Base-by-base conservation (phyloP, 148 eudicot species). In the Spergularia bocconei region DNA sequence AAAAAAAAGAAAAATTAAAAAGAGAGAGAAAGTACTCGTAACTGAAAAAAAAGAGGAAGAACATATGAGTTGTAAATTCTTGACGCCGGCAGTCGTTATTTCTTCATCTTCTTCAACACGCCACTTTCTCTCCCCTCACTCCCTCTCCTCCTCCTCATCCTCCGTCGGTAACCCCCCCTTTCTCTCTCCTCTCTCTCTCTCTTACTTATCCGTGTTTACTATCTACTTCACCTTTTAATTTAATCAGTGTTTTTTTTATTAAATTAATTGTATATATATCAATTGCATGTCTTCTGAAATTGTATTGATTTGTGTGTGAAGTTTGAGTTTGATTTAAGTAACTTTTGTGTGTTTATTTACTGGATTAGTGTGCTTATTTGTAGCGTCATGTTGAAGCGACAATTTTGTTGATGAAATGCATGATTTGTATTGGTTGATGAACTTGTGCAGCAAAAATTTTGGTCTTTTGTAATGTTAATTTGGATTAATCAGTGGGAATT, bases 1-100 rank as follows among this genome's bases (percentile, higher is more conserved):
- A n/a, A 19, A 20, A 20, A 15, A 5, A 54, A 19, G 5, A 33
- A 25, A 53, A 51, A 50, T 5, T 29, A 61, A 20, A 36, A 70
- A 4, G 70, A 29, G 65, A 19, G 15, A 29, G 23, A 36, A 14
- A 8, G 9, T n/a, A n/a, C n/a, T n/a, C n/a, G n/a, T 13, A 55
- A 51, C 10, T 15, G 20, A 12, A 55, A 68, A 63, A 13, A 5
- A 55, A 52, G 21, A 54, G 6, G 6, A 4, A 57, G 52, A 70
- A 57, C 56, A 38, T 3, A 36, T 17, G 11, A 53, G 19, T 8
- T 13, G 4, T 17, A 69, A 33, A 14, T 56, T 84, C 25, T 71
- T 74, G 7, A 76, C 85, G 82, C 80, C 90, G 68, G 74, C 78
- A 50, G 13, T 51, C 13, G 4, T 48, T 7, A 7, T 14, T 57